Conservation (phyloP, 331 rosid genomes). For the Arachis monticola region DNA sequence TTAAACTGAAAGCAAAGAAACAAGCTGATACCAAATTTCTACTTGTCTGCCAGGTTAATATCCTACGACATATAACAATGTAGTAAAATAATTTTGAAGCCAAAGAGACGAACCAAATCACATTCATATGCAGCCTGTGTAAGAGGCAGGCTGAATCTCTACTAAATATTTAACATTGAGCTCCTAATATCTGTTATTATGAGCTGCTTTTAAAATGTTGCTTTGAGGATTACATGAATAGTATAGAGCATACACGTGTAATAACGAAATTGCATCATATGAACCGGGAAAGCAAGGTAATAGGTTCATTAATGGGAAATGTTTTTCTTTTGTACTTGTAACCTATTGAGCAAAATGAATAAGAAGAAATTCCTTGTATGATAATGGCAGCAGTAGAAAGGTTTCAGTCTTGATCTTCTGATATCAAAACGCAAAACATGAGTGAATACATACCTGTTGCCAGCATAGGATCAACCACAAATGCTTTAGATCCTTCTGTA, state of each 20-base stretch:
- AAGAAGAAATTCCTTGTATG: neutral
- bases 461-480: constrained; percentile 94
- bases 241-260: neutral
- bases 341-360: constrained; percentile 2
- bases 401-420: neutral
- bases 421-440: too few species aligned
- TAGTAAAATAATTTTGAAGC: neutral
- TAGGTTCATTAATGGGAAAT: neutral
- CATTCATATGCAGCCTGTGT: neutral
- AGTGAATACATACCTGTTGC: constrained; percentile 69
- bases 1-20: neutral
- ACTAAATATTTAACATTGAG: neutral
- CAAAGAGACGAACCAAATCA: neutral
- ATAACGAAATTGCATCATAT: constrained; percentile 3
- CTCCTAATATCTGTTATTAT: neutral
- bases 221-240: constrained; percentile 1
- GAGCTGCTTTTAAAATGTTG: neutral
- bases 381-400: neutral
- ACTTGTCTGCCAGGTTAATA: neutral
- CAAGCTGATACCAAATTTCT: neutral
- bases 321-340: neutral
- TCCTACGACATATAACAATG: neutral
- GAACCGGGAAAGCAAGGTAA: neutral
- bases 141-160: neutral
- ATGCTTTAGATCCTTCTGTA: constrained; percentile 77